phyloP scores from a whole-genome alignment of 805 yeast species.

The Pichia membranifaciens region DNA sequence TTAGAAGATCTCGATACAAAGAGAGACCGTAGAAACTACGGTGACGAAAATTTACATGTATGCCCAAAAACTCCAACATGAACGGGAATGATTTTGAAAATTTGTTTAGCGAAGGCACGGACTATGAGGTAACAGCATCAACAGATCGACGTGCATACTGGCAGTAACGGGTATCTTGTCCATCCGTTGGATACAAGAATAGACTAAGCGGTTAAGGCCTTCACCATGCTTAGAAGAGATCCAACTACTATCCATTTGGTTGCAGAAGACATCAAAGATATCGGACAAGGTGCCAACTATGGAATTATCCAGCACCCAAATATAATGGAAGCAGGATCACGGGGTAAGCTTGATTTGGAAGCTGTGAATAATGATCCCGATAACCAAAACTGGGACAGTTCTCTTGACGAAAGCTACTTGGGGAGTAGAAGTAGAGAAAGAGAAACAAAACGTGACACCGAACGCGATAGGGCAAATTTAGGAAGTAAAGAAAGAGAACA shows the following conservation, averaged over 20 bases:
- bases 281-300: constrained; percentile 18
- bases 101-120: no score
- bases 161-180: no score
- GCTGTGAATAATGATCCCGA: neutral
- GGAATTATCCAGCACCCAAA: constrained; percentile 7
- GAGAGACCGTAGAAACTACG: no score
- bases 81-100: no score
- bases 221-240: constrained; percentile 55
- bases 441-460: neutral
- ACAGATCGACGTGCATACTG: no score
- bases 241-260: constrained; percentile 63
- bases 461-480: neutral
- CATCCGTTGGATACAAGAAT: no score
- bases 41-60: no score
- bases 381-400: constrained; percentile 12
- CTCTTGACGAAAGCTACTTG: constrained; percentile 11
- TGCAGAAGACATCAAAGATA: constrained; percentile 56
- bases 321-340: constrained; percentile 16
- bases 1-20: no score
- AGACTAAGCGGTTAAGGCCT: no score
- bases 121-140: no score
- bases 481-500: neutral
- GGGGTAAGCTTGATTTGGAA: neutral
- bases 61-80: no score
- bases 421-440: constrained; percentile 9